Conservation (phyloP, 2,329 filamentous ascomycete species). For the Alternaria angustiovoidea region DNA sequence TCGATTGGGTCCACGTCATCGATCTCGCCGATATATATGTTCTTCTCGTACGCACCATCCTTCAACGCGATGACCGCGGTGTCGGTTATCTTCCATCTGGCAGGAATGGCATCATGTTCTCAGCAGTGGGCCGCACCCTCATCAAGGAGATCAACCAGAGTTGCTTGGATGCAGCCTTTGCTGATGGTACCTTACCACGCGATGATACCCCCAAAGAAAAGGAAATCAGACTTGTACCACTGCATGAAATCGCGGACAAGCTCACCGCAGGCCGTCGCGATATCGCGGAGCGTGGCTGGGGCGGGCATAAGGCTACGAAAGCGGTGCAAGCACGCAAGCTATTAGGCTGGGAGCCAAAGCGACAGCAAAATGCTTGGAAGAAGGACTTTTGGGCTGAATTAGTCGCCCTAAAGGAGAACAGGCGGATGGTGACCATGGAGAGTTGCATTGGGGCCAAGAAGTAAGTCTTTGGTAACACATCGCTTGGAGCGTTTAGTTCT, state of each 20-base stretch:
- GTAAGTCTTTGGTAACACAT: neutral
- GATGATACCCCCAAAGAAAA: slow-evolving; percentile 23
- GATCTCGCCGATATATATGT: slow-evolving; percentile 28
- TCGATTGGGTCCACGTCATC: slow-evolving; percentile 28
- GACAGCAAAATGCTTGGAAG: slow-evolving; percentile 20
- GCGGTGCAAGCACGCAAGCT: slow-evolving; percentile 19
- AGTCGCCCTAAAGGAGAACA: slow-evolving; percentile 20
- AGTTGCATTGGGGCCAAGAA: slow-evolving; percentile 20
- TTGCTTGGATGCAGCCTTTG: slow-evolving; percentile 26
- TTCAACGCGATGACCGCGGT: slow-evolving; percentile 24
- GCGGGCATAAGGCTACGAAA: slow-evolving; percentile 23
- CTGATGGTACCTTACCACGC: slow-evolving; percentile 18
- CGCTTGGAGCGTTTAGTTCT: neutral
- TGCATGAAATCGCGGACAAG: slow-evolving; percentile 25
- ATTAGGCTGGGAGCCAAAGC: slow-evolving; percentile 23
- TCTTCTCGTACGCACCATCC: slow-evolving; percentile 21
- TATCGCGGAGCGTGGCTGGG: slow-evolving; percentile 24
- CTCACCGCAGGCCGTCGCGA: slow-evolving; percentile 19
- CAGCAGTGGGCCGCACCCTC: slow-evolving; percentile 19
- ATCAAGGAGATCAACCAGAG: slow-evolving; percentile 23
- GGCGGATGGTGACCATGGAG: slow-evolving; percentile 16
- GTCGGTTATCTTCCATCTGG: slow-evolving; percentile 23
- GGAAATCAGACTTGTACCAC: slow-evolving; percentile 18
- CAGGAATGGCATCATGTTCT: slow-evolving; percentile 22
- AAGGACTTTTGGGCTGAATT: slow-evolving; percentile 26